Base-by-base conservation (phyloP, 2,329 filamentous ascomycete species). In the Colletotrichum sp. region DNA sequence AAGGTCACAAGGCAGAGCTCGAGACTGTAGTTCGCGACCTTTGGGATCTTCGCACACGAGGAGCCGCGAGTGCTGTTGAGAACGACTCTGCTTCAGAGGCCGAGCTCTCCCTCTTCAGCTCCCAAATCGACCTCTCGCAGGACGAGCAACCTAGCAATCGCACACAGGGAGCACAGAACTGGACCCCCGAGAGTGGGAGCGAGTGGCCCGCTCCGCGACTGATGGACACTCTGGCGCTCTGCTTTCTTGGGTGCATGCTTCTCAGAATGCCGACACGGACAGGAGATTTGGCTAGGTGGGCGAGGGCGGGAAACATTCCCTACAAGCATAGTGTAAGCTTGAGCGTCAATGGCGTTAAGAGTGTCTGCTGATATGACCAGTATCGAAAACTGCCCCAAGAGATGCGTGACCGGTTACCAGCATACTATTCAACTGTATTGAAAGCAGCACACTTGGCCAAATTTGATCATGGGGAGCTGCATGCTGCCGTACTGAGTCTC, bases 1-100 rank as follows among this genome's bases (percentile, higher is more conserved):
- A 93, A 82, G 90, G 90, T 0, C 89, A 97, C 64, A 93, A 93
- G 2, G 84, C 88, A 6, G 94, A 98, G 80, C 88, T 98, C 15
- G 95, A 98, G 87, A 93, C 87, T 9, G 88, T 98, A 12, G 92
- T 98, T 7, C 92, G 93, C 75, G 96, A 98, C 82, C 89, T 99
- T 16, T 99, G 97, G 96, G 89, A 93, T 69, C 86, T 98, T 67
- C 91, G 95, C 7, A 87, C 89, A 4, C 85, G 90, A 49, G 86
- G 85, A 24, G 87, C 84, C 62, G 85, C 82, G 79, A 84, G 16
- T 55, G 80, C 59, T 69, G 82, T 81, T 7, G 82, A 81, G 60
- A 80, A 80, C 24, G 80, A 81, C 16, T 78, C 78, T 26, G 69
- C 78, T 10, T 76, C 78, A 57, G 82, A 82, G 26, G 81, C 72